phyloP scores from a whole-genome alignment of 371 early-diverging fungal genomes.

The Furculomyces boomerangus region DNA sequence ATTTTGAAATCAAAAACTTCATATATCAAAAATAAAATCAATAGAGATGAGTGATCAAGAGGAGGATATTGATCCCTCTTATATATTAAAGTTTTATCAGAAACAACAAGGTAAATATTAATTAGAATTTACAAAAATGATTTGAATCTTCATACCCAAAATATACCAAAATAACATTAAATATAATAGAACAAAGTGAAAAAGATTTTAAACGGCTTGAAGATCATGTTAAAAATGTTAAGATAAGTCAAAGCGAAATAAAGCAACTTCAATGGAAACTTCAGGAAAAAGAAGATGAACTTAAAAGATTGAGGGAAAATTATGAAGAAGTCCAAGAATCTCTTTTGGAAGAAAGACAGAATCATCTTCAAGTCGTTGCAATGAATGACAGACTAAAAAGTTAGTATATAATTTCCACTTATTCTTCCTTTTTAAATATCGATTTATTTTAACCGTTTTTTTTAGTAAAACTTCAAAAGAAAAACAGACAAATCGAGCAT shows the following conservation, averaged over 20 bases:
- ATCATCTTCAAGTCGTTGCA: slow-evolving; percentile 17
- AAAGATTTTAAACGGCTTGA: background rate
- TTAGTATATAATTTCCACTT: background rate
- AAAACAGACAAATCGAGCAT: slow-evolving; percentile 1
- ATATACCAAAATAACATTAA: too few species aligned
- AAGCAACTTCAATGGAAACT: slow-evolving; percentile 19
- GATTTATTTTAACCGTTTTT: background rate
- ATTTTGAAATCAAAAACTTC: too few species aligned
- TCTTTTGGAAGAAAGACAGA: slow-evolving; percentile 19
- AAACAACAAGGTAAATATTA: too few species aligned
- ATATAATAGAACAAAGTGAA: slow-evolving; percentile 1
- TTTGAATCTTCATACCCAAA: too few species aligned
- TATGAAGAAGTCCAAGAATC: slow-evolving; percentile 9
- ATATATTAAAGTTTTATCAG: too few species aligned
- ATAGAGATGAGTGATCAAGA: too few species aligned
- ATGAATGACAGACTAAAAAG: slow-evolving; percentile 15
- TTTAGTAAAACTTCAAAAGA: slow-evolving; percentile 1
- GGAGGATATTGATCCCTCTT: too few species aligned
- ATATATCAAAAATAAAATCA: too few species aligned
- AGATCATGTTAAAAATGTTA: slow-evolving; percentile 13
- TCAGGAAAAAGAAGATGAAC: slow-evolving; percentile 12
- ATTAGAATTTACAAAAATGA: too few species aligned
- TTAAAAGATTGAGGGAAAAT: slow-evolving; percentile 6
- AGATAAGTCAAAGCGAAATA: slow-evolving; percentile 17
- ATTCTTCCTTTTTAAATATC: background rate